phyloP scores from a whole-genome alignment of 306 rosid species.

The Quercus mongolica region DNA sequence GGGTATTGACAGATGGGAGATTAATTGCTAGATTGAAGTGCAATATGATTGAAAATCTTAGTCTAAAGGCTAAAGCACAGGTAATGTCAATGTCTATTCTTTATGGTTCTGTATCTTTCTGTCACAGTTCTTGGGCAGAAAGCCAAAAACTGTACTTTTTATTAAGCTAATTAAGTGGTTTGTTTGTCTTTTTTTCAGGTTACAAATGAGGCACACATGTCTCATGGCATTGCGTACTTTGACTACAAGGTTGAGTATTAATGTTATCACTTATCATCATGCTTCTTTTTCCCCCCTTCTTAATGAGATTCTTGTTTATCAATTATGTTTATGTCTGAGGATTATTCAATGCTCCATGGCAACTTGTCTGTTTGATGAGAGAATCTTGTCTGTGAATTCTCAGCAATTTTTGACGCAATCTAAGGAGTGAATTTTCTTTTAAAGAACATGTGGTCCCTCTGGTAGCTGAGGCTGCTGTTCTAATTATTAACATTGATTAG shows the following conservation, averaged over 20 bases:
- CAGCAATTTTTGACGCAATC: too few species aligned
- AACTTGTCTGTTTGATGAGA: too few species aligned
- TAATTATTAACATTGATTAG: neutral
- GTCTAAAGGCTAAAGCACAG: constrained; percentile 92
- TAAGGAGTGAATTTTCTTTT: too few species aligned
- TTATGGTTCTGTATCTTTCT: neutral
- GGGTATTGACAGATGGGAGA: constrained; percentile 89
- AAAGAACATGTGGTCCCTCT: too few species aligned
- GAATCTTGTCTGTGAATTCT: too few species aligned
- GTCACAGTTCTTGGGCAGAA: neutral
- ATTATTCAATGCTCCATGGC: neutral
- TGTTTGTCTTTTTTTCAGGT: constrained; percentile 40
- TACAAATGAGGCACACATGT: constrained; percentile 92
- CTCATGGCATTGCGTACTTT: constrained; percentile 88
- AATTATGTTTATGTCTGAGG: neutral
- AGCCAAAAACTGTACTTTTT: neutral
- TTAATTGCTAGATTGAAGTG: constrained; percentile 80
- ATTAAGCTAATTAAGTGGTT: neutral
- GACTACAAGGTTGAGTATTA: constrained; percentile 78
- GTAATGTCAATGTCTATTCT: constrained; percentile 24
- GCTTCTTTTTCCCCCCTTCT: constrained; percentile 2
- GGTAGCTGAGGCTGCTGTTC: neutral
- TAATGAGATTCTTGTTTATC: neutral
- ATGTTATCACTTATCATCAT: neutral
- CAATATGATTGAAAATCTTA: constrained; percentile 73